Evolutionary conservation across 1,139 yeast genomes (phyloP), one percentile per base, ranked within the genome.

Genomic region (Saccharomyces pastorianus): DNA sequence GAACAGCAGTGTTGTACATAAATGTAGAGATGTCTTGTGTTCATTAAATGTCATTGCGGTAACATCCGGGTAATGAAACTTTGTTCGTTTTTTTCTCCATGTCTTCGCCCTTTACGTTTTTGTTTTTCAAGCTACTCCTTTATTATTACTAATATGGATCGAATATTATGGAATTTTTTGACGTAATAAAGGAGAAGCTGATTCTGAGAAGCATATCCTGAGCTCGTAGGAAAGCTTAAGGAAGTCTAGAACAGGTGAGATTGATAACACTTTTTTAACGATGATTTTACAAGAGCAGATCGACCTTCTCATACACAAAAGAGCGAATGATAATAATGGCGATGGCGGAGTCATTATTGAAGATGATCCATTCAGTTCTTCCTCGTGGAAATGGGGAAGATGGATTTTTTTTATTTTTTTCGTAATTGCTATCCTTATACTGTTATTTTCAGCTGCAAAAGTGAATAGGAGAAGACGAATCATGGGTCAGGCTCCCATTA

Each of bases 401-500:
- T 80, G 83, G 83, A 70, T 79, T n/a, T 63, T 79, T 6, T 72
- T 79, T 52, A 80, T 74, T 6, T 63, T 79, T 13, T 68, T 78
- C 47, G 72, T 76, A 2, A 63, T 76, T 1, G 78, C 81, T 1
- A 66, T 86, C 6, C 38, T 80, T 1, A 49, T 55, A 9, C 42
- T 61, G 0, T 46, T 61, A 11, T 76, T 82, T 38, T 78, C 83
- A 1, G 69, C 89, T 17, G 66, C 81, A 46, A 76, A 83, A 41
- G 55, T 61, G 2, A 88, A 89, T 61, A 78, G 77, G 52, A 76
- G 77, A 56, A 76, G 96, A 65, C 74, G 80, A 1, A 74, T 68
- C 38, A 70, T 73, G 46, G 97, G 97, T 5, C 74, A 76, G 44
- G 77, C 76, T 31, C 96, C 97, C 0, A 75, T 89, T 3, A 77